Evolutionary conservation across 352 stramenopile species (phyloP).

Genomic region (Phytopythium delawarense): DNA sequence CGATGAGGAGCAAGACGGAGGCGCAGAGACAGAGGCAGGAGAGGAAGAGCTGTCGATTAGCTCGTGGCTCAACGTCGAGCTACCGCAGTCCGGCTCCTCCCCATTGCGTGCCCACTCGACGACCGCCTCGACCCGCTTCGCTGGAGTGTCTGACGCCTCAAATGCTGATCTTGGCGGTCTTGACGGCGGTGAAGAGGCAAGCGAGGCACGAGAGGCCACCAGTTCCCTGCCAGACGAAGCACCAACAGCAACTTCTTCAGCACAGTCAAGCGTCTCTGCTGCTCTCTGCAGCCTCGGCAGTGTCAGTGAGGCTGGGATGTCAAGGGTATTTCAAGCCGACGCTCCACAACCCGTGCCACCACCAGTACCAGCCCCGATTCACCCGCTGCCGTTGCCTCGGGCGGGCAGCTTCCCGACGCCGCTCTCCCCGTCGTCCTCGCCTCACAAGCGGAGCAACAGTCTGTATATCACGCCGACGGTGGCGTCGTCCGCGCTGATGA

Average conservation of each 20-base stretch:
- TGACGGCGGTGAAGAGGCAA: neutral
- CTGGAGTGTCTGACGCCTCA: neutral
- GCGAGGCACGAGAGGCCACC: neutral
- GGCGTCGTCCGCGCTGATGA: constrained; percentile 13
- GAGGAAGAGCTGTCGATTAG: neutral
- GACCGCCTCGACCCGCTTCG: neutral
- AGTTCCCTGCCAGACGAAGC: neutral
- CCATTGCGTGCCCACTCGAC: neutral
- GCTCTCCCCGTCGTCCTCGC: constrained; percentile 19
- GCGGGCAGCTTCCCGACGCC: constrained; percentile 5
- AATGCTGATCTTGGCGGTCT: neutral
- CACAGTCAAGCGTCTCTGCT: neutral
- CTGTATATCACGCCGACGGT: constrained; percentile 21
- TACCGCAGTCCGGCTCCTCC: neutral
- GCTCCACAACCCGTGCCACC: neutral
- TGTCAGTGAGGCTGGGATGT: neutral
- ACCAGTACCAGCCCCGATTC: constrained; percentile 15
- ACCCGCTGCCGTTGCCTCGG: constrained; percentile 22
- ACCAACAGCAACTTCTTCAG: neutral
- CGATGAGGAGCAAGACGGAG: neutral
- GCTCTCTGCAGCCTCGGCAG: neutral
- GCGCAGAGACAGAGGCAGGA: neutral
- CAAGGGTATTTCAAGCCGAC: neutral
- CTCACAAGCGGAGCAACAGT: constrained; percentile 41
- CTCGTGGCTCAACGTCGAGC: constrained; percentile 6